Base-by-base conservation (phyloP, 2,329 filamentous ascomycete genomes). In the Fusarium compactum region DNA sequence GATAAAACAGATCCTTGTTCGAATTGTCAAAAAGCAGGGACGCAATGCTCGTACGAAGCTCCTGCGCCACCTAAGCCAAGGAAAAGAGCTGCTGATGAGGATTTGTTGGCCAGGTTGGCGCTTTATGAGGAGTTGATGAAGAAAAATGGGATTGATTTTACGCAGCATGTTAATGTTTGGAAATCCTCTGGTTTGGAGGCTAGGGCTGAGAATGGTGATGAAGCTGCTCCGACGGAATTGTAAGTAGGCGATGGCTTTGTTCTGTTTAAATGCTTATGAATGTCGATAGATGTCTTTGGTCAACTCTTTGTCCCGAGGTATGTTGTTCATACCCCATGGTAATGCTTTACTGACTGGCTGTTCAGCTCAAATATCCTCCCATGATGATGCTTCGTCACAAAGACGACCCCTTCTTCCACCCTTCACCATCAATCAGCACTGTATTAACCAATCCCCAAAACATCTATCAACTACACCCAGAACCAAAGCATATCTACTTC, bases 1-100 rank as follows among this genome's bases (percentile, higher is more conserved):
- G 79, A 85, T 65, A 78, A 79, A 45, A 65, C 65, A 16, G 71
- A 75, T 3, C 82, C 82, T 1, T 85, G 84, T 58, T 80, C 80
- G 10, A 85, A 84, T 64, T 85, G 84, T 56, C 59, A 73, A 41
- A 85, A 81, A 62, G 75, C 81, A 3, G 60, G 74, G 11, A 55
- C 59, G 2, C 54, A 71, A 45, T 80, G 78, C 29, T 34, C 62
- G 0, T 79, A 78, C 20, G 65, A 74, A 11, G 53, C 67, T 1
- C 71, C 72, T 5, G 32, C 57, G 2, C 68, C 70, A 0, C 62
- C 62, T 5, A 72, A 72, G 18, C 73, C 74, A 6, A 71, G 77
- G 18, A 79, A 77, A 56, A 67, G 73, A 7, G 65, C 75, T 7
- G 67, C 70, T 2, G 76, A 77, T 5, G 73, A 80, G 2, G 76